Base-by-base conservation (phyloP, 257 asterid species). In the Capsicum rhomboideum region DNA sequence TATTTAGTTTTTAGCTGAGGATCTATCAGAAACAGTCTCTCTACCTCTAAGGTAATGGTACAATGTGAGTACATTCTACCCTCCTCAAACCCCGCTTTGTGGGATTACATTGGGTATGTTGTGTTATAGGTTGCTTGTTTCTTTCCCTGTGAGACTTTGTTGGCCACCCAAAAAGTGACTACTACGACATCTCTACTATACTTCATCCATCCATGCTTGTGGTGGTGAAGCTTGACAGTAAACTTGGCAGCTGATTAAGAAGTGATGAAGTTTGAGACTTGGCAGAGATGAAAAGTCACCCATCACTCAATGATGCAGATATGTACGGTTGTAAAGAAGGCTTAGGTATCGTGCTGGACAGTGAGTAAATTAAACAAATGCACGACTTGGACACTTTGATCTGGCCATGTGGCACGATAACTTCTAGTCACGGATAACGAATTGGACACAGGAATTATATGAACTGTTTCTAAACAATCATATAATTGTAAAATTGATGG, bases 401-500 rank as follows among this genome's bases (percentile, higher is more conserved):
- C 66, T 42, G 67, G 85, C 44, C 80, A 80, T 83, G 71, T 29
- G 67, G 61, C 4, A 61, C 37, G 74, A 72, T 50, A 80, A 82
- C 67, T 55, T 69, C 17, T 81, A 54, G 37, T 20, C 56, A 28
- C 28, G 54, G 29, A 26, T 11, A 64, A 42, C 34, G 55, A 68
- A 23, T 23, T 18, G 44, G 56, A 46, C 50, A 82, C 83, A 46
- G 79, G 31, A 78, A 40, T 20, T 56, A 29, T 56, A 79, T 85
- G 64, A 83, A 81, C 53, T 55, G 49, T 67, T 80, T 68, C 23
- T 78, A 64, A 84, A 72, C 86, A 67, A 55, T 58, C 46, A 59
- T 71, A 55, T 34, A 28, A 85, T 88, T 87, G 84, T 59, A 85
- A 90, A 89, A 82, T 78, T 89, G 93, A 89, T 85, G 87, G 88